A percentile compares a stretch with the other conserved stretches of the same genome.
Conservation (phyloP, 352 stramenopile genomes). For the Globisporangium cylindrosporum region DNA sequence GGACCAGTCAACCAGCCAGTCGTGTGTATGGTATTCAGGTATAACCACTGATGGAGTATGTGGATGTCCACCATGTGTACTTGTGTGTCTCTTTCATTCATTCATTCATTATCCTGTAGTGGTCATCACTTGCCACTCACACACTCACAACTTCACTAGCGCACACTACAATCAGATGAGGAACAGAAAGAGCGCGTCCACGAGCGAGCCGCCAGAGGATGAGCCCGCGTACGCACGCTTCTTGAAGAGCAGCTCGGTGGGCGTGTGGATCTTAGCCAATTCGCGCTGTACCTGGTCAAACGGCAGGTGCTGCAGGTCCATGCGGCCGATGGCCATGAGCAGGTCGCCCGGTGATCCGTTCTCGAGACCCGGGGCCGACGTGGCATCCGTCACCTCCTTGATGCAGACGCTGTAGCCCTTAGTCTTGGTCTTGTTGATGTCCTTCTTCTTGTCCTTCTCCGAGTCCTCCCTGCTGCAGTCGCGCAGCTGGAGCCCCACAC, state of each 20-base stretch:
- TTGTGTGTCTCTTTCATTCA: not conserved
- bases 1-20: not conserved
- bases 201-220: slow-evolving; percentile 37
- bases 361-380: slow-evolving; percentile 48
- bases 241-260: slow-evolving; percentile 69
- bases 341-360: slow-evolving; percentile 49
- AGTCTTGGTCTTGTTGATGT: slow-evolving; percentile 57
- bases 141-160: not conserved
- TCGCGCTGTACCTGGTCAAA: slow-evolving; percentile 60
- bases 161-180: slow-evolving; percentile 23
- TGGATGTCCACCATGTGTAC: not conserved
- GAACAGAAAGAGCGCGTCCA: slow-evolving; percentile 67
- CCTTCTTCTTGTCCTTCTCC: slow-evolving; percentile 34
- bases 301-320: slow-evolving; percentile 57
- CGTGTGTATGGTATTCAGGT: not conserved
- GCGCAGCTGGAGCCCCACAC: slow-evolving; percentile 41
- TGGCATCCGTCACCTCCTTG: slow-evolving; percentile 49
- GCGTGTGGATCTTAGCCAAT: slow-evolving; percentile 36
- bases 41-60: not conserved
- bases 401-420: slow-evolving; percentile 69
- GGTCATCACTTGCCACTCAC: not conserved
- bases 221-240: slow-evolving; percentile 35
- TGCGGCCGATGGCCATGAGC: slow-evolving; percentile 67
- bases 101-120: not conserved
- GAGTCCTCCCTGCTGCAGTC: slow-evolving; percentile 46